Conservation (phyloP, 306 rosid genomes). For the Corylus heterophylla region DNA sequence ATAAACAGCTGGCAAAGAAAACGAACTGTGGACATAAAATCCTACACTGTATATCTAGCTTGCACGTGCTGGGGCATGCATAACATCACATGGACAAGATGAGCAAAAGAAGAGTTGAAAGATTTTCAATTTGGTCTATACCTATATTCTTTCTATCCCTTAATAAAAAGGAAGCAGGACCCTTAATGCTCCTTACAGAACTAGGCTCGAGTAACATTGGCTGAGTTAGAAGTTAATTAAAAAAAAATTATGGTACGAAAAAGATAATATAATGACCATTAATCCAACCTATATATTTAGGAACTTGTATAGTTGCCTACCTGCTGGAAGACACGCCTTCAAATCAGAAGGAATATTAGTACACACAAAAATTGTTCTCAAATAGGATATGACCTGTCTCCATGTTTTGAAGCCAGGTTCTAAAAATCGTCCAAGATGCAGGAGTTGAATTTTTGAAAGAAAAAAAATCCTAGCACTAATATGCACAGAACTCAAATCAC, state of each 20-base stretch:
- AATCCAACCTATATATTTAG: not conserved
- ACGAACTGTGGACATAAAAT: not conserved
- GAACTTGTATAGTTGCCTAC: not conserved
- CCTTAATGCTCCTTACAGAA: not conserved
- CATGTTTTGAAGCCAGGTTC: conserved; percentile 53
- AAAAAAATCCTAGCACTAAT: conserved; percentile 54
- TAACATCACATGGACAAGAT: too few relatives aligned
- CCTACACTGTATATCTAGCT: too few relatives aligned
- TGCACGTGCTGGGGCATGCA: too few relatives aligned
- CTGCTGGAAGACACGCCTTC: not conserved
- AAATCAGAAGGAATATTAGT: conserved; percentile 6
- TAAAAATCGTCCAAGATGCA: conserved; percentile 46
- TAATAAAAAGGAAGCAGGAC: too few relatives aligned
- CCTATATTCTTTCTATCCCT: too few relatives aligned
- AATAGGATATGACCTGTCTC: conserved; percentile 51
- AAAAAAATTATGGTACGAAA: not conserved
- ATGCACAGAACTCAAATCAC: conserved; percentile 70
- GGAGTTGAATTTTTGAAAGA: conserved; percentile 35
- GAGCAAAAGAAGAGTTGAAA: too few relatives aligned
- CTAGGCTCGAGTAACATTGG: not conserved
- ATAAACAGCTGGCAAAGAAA: not conserved
- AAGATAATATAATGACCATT: not conserved
- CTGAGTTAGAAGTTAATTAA: not conserved
- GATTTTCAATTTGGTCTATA: too few relatives aligned
- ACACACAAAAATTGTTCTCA: conserved; percentile 9